These are phyloP conservation scores for Candida pseudoviswanathii DNA, from an alignment of 1,139 yeast species.

Conservation along the genomic window DNA sequence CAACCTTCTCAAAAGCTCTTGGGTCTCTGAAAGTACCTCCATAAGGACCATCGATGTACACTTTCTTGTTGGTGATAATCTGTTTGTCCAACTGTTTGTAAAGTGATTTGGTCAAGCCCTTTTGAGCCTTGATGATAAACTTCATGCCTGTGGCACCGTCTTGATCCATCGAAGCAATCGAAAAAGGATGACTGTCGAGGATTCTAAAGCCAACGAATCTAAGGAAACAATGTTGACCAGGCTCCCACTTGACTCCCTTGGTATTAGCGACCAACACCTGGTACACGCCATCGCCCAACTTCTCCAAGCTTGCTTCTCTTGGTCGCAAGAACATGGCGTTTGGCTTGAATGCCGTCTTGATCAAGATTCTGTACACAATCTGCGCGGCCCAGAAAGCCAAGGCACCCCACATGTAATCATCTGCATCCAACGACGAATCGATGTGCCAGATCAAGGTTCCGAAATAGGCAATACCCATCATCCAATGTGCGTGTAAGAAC, in stretches of 20 bases:
- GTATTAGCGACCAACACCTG: conserved; percentile 44
- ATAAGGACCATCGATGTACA: conserved; percentile 63
- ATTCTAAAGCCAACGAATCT: conserved; percentile 49
- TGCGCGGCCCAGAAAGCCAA: conserved; percentile 59
- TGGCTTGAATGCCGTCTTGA: conserved; percentile 55
- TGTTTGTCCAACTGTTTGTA: conserved; percentile 30
- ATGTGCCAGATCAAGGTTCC: conserved; percentile 57
- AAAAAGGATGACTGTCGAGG: conserved; percentile 65
- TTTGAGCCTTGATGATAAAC: conserved; percentile 51
- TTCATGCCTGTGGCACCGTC: conserved; percentile 33
- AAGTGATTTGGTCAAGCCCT: conserved; percentile 49
- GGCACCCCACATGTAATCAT: conserved; percentile 57
- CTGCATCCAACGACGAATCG: conserved; percentile 36
- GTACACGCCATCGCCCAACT: conserved; percentile 35
- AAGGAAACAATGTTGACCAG: conserved; percentile 64
- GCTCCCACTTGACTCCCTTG: conserved; percentile 48
- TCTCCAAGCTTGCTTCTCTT: conserved; percentile 42
- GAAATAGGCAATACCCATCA: conserved; percentile 55
- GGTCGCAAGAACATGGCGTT: conserved; percentile 45
- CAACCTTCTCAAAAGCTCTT: conserved; percentile 50
- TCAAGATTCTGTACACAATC: conserved; percentile 48
- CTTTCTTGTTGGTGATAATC: conserved; percentile 28
- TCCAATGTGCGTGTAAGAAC: conserved; percentile 62
- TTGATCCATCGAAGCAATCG: conserved; percentile 45
- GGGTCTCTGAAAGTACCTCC: conserved; percentile 59